Base-by-base conservation (phyloP, 768 basidiomycete species). In the Porphyrellus cyaneotinctus region DNA sequence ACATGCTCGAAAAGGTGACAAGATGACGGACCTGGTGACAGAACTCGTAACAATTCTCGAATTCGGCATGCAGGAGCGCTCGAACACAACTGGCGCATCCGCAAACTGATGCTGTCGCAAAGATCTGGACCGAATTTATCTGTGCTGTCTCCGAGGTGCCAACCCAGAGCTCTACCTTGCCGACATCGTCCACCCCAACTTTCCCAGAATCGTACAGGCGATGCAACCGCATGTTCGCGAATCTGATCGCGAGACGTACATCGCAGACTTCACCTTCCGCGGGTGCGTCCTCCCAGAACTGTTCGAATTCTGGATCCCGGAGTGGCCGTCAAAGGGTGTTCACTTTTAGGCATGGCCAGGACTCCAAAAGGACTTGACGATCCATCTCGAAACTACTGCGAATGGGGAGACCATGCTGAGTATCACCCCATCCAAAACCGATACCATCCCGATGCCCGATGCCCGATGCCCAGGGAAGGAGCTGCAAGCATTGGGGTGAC, bases 11-110 rank as follows among this genome's bases (percentile, higher is more conserved):
- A 45, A 20, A 32, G 44, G 22, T n/a, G n/a, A n/a, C 48, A 52
- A 10, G 17, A 20, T 8, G 55, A 68, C 76, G 66, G 64, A 78
- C 81, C 70, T 89, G 88, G 58, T 93, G 91, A 62, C 90, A 93
- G 66, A 91, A 93, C 59, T 91, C 89, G 57, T 93, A 93, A 63
- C 81, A 85, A 45, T 81, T 82, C 54, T 82, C 77, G 56, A 93
- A n/a, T n/a, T n/a, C n/a, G n/a, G n/a, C n/a, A n/a, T n/a, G n/a
- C n/a, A n/a, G n/a, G n/a, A n/a, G n/a, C n/a, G n/a, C n/a, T n/a
- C n/a, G n/a, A n/a, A n/a, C n/a, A n/a, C n/a, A n/a, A n/a, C n/a
- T n/a, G n/a, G 44, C 56, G 61, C 67, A 81, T 71, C 60, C 78
- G 71, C 26, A 64, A 59, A 56, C 89, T 82, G 56, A 91, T 77